Evolutionary conservation across 1,139 yeast genomes (phyloP).

Genomic region (Candida mesenterica): DNA sequence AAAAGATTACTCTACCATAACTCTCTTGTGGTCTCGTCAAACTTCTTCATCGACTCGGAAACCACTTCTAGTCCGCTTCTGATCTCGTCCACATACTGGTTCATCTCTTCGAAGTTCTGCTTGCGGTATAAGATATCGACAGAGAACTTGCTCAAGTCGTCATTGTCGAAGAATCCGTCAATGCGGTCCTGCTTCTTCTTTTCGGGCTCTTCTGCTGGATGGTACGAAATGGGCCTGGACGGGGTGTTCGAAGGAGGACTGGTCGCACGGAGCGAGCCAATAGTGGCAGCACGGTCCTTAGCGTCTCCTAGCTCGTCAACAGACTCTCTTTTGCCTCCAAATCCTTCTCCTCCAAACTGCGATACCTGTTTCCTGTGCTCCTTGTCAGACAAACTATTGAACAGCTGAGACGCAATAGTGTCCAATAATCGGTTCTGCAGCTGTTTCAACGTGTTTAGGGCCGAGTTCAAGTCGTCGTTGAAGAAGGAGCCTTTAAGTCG

Average conservation of each 20-base stretch:
- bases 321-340: conserved; percentile 1
- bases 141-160: conserved; percentile 12
- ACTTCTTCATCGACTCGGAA: conserved; percentile 41
- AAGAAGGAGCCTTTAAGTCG: conserved; percentile 57
- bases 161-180: conserved; percentile 20
- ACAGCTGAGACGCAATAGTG: conserved; percentile 48
- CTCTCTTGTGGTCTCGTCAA: conserved; percentile 39
- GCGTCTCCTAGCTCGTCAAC: no score
- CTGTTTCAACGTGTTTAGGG: conserved; percentile 53
- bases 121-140: conserved; percentile 20
- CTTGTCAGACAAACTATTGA: conserved; percentile 12
- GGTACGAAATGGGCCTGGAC: conserved; percentile 1
- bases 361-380: conserved; percentile 13
- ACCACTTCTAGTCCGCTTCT: conserved; percentile 32
- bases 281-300: no score
- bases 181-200: conserved; percentile 14
- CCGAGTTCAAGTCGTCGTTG: conserved; percentile 56
- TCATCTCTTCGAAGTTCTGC: conserved; percentile 40
- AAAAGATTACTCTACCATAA: conserved; percentile 31
- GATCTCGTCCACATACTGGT: conserved; percentile 37
- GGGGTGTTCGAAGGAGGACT: conserved; percentile 1
- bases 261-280: background rate
- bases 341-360: conserved; percentile 6
- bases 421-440: conserved; percentile 62
- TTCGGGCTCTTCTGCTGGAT: background rate